A percentile compares a stretch with the other conserved stretches of the same genome.
Evolutionary conservation across 2,329 filamentous ascomycete species (phyloP).

Genomic region (Dothistroma pini): DNA sequence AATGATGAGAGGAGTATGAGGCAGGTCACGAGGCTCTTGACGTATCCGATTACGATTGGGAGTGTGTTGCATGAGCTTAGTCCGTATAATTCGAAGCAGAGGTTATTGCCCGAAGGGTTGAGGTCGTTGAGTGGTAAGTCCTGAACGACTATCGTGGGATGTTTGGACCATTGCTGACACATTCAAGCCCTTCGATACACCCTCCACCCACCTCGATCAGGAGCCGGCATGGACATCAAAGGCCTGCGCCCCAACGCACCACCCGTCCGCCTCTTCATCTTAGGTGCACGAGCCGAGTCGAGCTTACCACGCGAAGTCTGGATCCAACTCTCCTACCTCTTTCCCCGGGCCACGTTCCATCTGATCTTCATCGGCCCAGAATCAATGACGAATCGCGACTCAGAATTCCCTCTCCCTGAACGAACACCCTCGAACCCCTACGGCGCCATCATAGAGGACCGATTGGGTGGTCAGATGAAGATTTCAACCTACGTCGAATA

Average conservation of each 20-base stretch:
- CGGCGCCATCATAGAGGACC: constrained; percentile 89
- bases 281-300: constrained; percentile 95
- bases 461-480: constrained; percentile 84
- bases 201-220: constrained; percentile 78
- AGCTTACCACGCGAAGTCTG: constrained; percentile 91
- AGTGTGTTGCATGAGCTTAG: constrained; percentile 93
- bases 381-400: constrained; percentile 89
- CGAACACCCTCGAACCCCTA: constrained; percentile 85
- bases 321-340: constrained; percentile 90
- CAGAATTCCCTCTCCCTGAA: constrained; percentile 85
- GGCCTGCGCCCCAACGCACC: constrained; percentile 80
- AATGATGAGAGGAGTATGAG: constrained; percentile 87
- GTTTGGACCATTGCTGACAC: constrained; percentile 17
- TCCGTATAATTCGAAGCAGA: constrained; percentile 78
- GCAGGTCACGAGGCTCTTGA: constrained; percentile 87
- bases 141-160: background rate
- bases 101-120: constrained; percentile 80
- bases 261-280: constrained; percentile 84
- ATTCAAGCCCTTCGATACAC: constrained; percentile 79
- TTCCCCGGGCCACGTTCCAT: constrained; percentile 87
- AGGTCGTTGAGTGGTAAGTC: constrained; percentile 86
- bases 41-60: constrained; percentile 87
- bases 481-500: constrained; percentile 98
- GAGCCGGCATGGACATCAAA: constrained; percentile 69
- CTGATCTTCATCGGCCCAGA: constrained; percentile 94